Percentiles rank a stretch among this genome's conserved stretches.
Evolutionary conservation across 257 asterid species (phyloP).

Genomic region (Salvia hispanica): DNA sequence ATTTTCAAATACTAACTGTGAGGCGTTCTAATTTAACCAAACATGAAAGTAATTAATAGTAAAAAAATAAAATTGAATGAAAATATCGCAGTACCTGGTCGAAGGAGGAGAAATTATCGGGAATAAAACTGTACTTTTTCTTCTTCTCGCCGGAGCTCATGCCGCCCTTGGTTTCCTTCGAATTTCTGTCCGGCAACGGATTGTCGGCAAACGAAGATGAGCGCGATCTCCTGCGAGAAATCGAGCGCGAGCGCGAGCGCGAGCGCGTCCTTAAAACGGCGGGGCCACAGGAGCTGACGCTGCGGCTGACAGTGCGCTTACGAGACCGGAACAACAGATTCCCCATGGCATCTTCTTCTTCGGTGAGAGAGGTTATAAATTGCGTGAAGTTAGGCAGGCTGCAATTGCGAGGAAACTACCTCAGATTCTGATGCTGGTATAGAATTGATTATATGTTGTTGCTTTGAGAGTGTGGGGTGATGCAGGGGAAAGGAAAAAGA

Average conservation of each 20-base stretch:
- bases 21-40: neutral
- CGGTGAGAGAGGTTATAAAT: slow-evolving; percentile 20
- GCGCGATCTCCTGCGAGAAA: neutral
- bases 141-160: slow-evolving; percentile 39
- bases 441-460: neutral
- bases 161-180: slow-evolving; percentile 24
- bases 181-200: slow-evolving; percentile 29
- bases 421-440: slow-evolving; percentile 9
- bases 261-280: slow-evolving; percentile 2
- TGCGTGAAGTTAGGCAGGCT: slow-evolving; percentile 13
- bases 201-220: slow-evolving; percentile 24
- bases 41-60: too few relatives aligned
- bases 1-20: neutral
- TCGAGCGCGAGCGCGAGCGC: slow-evolving; percentile 12
- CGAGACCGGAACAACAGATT: slow-evolving; percentile 34
- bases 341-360: slow-evolving; percentile 51
- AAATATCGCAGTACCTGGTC: slow-evolving; percentile 52
- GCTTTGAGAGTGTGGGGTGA: neutral
- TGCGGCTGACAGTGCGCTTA: slow-evolving; percentile 25
- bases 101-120: slow-evolving; percentile 63
- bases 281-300: neutral
- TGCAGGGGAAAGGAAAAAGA: neutral
- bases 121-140: slow-evolving; percentile 59
- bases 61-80: neutral
- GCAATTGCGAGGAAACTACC: slow-evolving; percentile 40